Evolutionary conservation across 331 rosid species (phyloP).

Genomic region (Pyrus hybrid): DNA sequence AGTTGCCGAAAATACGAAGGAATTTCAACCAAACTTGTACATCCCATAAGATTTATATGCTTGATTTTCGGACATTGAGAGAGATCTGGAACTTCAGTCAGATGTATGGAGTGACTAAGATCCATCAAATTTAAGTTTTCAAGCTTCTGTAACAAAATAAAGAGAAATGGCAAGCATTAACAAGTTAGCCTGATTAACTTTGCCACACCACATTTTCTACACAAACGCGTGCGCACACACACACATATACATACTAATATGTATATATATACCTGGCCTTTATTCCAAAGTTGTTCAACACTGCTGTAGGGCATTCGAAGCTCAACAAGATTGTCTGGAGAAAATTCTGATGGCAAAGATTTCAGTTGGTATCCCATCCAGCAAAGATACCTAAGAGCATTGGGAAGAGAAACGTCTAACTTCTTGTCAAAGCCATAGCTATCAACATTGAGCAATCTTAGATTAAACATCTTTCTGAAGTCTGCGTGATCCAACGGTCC

Average conservation of each 20-base stretch:
- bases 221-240: too few relatives aligned
- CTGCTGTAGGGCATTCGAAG: constrained; percentile 16
- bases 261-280: not conserved
- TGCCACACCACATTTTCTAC: not conserved
- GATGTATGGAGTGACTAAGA: not conserved
- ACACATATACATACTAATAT: not conserved
- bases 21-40: not conserved
- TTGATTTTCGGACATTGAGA: rapidly evolving
- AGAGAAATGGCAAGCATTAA: not conserved
- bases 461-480: constrained; percentile 8
- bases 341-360: constrained; percentile 31
- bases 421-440: not conserved
- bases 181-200: not conserved
- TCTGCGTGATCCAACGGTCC: not conserved
- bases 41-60: not conserved
- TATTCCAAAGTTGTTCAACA: not conserved
- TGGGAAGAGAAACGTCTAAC: constrained; percentile 4
- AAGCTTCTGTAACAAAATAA: not conserved
- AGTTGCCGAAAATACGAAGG: not conserved
- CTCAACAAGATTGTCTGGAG: constrained; percentile 18
- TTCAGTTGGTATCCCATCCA: constrained; percentile 24
- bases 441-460: constrained; percentile 30
- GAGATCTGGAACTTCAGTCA: not conserved
- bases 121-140: not conserved
- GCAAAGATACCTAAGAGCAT: constrained; percentile 11